These are phyloP conservation scores for Verticillium nonalfalfae DNA, from an alignment of 2,329 filamentous ascomycete species.

Conservation along the genomic window DNA sequence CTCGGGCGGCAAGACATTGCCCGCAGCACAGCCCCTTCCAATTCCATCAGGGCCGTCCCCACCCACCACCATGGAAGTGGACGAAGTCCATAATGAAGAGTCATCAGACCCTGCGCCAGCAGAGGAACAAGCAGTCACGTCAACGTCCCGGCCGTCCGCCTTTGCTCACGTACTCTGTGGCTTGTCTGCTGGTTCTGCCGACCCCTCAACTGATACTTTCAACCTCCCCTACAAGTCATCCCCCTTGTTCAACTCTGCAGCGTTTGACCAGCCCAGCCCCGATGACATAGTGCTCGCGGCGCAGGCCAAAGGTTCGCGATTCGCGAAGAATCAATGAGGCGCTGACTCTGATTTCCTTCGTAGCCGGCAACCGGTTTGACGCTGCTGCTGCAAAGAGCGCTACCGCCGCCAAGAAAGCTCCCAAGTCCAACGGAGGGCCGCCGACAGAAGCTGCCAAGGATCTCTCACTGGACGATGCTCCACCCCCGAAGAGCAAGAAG, in stretches of 20 bases:
- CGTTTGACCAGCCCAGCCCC: constrained; percentile 81
- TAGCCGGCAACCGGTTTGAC: constrained; percentile 45
- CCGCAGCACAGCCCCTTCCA: neutral
- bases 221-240: constrained; percentile 45
- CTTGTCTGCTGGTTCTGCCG: constrained; percentile 18
- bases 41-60: neutral
- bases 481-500: constrained; percentile 65
- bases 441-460: constrained; percentile 25
- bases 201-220: constrained; percentile 21
- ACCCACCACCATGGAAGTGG: constrained; percentile 6
- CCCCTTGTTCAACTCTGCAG: constrained; percentile 44
- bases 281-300: constrained; percentile 85
- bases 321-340: constrained; percentile 41
- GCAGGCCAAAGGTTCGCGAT: constrained; percentile 80
- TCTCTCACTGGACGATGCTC: constrained; percentile 43
- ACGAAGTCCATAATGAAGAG: neutral
- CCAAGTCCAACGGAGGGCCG: constrained; percentile 18
- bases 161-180: constrained; percentile 50
- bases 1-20: neutral
- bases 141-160: constrained; percentile 37
- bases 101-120: neutral
- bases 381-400: constrained; percentile 32
- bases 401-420: constrained; percentile 23
- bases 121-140: neutral
- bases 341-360: constrained; percentile 43